These are phyloP conservation scores for Aspergillus vadensis DNA, from an alignment of 2,329 filamentous ascomycete species.

Conservation along the genomic window DNA sequence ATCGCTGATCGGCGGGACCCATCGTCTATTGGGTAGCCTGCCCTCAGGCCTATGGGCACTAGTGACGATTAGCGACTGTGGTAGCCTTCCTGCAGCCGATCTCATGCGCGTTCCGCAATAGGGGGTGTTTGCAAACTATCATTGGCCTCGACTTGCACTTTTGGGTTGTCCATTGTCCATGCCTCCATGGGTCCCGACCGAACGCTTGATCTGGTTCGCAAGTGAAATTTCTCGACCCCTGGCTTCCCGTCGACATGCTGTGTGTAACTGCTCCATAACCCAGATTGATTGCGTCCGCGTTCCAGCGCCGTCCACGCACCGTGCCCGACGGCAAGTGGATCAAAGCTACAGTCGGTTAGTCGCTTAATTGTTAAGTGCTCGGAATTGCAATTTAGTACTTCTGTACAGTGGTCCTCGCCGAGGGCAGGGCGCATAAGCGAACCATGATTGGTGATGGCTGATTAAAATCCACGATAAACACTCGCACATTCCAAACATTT, in stretches of 20 bases:
- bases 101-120: constrained; percentile 14
- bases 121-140: not conserved
- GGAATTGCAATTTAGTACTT: not conserved
- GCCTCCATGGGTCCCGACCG: not conserved
- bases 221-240: not conserved
- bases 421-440: constrained; percentile 6
- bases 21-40: constrained; percentile 13
- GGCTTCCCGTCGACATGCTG: not conserved
- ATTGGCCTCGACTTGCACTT: not conserved
- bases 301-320: not conserved
- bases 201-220: not conserved
- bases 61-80: constrained; percentile 15
- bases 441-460: not conserved
- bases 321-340: constrained; percentile 3
- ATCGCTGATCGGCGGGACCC: constrained; percentile 14
- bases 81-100: constrained; percentile 9
- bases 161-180: not conserved
- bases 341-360: not conserved
- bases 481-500: constrained; percentile 12
- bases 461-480: constrained; percentile 3
- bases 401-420: not conserved
- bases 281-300: not conserved
- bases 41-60: constrained; percentile 12
- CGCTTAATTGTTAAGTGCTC: not conserved
- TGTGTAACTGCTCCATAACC: not conserved